Evolutionary conservation across 768 basidiomycete genomes (phyloP), one percentile per base, ranked within the genome.

Genomic region (Amanita exitialis): DNA sequence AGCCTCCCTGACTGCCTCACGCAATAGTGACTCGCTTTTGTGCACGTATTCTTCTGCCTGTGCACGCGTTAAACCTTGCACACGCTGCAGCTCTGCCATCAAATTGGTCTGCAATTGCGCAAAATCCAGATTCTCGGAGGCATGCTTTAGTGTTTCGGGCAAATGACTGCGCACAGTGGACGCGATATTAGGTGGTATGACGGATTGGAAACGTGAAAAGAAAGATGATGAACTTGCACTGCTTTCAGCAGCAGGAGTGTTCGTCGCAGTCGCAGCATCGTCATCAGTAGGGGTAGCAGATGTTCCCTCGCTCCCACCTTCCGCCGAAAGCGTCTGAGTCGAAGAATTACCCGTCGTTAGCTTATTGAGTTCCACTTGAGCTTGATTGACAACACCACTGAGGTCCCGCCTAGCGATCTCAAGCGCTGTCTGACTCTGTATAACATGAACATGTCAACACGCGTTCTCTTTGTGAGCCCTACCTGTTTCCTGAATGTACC

Each of bases 401-500:
- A 91, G 57, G 63, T 91, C 89, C 59, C 83, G 86, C 39, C 80
- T 75, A 0, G 89, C 89, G 34, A 73, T 70, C 57, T 85, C 74
- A 16, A 90, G 61, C 3, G 76, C 85, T 36, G 62, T 74, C 65
- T 86, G 84, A 60, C 87, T 83, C 88, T 90, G 53, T 6, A 38
- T 43, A 20, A 4, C 28, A 15, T 54, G n/a, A 51, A 37, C 58
- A 43, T 54, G 30, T 44, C 49, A 37, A 45, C 21, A 8, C 13
- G 10, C 23, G 23, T 53, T 30, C 16, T 30, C 9, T 27, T 25
- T 15, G 32, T 39, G n/a, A 3, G 44, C 60, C 80, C 56, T 58
- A 82, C 91, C 82, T 93, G 91, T 64, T 86, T 88, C 71, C 82
- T 80, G 61, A 94, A 86, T 27, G 90, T 87, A 41, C 90, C 90